Base-by-base conservation (phyloP, 176 grass and related monocot species). In the Alloteropsis semialata region DNA sequence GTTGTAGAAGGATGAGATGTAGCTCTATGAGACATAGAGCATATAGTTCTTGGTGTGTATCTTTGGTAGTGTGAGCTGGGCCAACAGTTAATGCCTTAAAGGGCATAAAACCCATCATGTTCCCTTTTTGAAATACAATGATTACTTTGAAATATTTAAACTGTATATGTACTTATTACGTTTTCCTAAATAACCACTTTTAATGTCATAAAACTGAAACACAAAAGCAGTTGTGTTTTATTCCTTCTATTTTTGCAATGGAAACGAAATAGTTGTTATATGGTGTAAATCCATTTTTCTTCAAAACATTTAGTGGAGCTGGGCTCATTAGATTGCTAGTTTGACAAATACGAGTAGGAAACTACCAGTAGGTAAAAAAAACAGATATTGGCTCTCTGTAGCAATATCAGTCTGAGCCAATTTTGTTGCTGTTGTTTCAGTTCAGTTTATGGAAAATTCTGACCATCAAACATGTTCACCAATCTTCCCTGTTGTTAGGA, bases 401-500 rank as follows among this genome's bases (percentile, higher is more conserved):
- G 3, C 32, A 72, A 57, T 65, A 33, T 43, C 46, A 81, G 24
- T 33, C 82, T 78, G 13, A 73, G 19, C 50, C 32, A 76, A 85
- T 22, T 51, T 12, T n/a, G n/a, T 22, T 2, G 3, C n/a, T n/a
- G 6, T 37, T 75, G 8, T 36, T 76, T 38, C 3, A 27, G 2
- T 78, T 30, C 14, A 55, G 50, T 44, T 36, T 72, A 38, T 28
- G 30, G 37, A 41, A 45, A 10, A 53, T 68, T 38, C 75, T 73
- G 32, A 55, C 70, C 45, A 86, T 85, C 34, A 36, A 67, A 37
- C 29, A 51, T 69, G 33, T 17, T 72, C 29, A 79, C 13, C 65
- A 84, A 34, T 81, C 10, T 74, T 62, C 86, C 1, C 67, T 82
- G 32, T 68, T 79, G 33, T 73, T 67, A 95, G 92, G 92, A 95